Conservation (phyloP, 805 yeast genomes). For the Sugiyamaella valdiviana region DNA sequence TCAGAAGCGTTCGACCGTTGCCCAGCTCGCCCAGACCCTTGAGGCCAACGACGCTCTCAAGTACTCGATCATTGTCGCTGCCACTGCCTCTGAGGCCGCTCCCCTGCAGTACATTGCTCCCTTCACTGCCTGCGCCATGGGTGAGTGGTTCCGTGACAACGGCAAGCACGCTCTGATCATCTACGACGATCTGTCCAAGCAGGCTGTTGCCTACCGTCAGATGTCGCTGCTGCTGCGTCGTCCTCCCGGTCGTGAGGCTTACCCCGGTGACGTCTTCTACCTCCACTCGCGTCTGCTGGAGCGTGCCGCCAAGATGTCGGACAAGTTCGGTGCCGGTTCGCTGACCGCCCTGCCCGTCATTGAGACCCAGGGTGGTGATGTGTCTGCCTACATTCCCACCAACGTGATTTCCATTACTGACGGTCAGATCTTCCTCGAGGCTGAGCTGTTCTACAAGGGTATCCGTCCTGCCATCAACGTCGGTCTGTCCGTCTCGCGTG, state of each 20-base stretch:
- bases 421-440: slow-evolving; percentile 98
- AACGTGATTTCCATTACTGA: slow-evolving; percentile 96
- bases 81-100: slow-evolving; percentile 99
- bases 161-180: slow-evolving; percentile 95
- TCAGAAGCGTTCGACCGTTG: slow-evolving; percentile 99
- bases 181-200: slow-evolving; percentile 98
- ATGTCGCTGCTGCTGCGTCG: slow-evolving; percentile 94
- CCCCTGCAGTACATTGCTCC: slow-evolving; percentile 99
- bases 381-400: slow-evolving; percentile 95
- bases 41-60: slow-evolving; percentile 97
- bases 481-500: slow-evolving; percentile 99
- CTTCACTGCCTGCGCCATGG: slow-evolving; percentile 98
- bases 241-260: slow-evolving; percentile 96
- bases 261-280: slow-evolving; percentile 97
- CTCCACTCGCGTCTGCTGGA: slow-evolving; percentile 90
- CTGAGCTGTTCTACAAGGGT: slow-evolving; percentile 99
- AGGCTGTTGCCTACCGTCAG: slow-evolving; percentile 99
- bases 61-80: slow-evolving; percentile 97
- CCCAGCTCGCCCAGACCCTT: slow-evolving; percentile 98
- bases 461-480: slow-evolving; percentile 99
- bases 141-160: slow-evolving; percentile 99
- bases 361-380: slow-evolving; percentile 99
- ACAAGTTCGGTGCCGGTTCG: slow-evolving; percentile 84
- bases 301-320: slow-evolving; percentile 97
- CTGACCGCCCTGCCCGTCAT: slow-evolving; percentile 93